Evolutionary conservation across 768 basidiomycete genomes (phyloP), one percentile per base, ranked within the genome.

Genomic region (Macrocybe gigantea): DNA sequence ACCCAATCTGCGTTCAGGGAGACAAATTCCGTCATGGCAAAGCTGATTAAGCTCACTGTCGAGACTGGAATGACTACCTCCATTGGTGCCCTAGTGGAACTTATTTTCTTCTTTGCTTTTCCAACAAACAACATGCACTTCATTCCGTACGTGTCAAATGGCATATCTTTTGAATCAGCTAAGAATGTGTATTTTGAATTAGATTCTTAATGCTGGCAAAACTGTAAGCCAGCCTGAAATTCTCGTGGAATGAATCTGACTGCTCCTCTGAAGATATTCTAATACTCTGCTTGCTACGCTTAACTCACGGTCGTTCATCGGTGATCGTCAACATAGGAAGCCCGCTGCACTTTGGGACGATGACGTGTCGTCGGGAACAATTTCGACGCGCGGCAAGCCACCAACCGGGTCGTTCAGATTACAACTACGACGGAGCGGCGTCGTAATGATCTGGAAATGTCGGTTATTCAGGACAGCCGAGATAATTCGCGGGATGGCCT

Each of bases 41-140:
- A 41, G 33, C 39, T 56, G 30, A 50, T 54, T 33, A 50, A 44
- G 13, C 40, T 58, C 32, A 54, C 53, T n/a, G 46, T 61, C 13
- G 58, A 61, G 38, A 61, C 54, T 38, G 58, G 58, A 8, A 49
- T 61, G 52, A 42, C 53, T 12, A 53, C 52, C 32, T 44, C 57
- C 5, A 45, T 58, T 11, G 57, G 53, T 34, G 51, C 59, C 5
- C 32, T 48, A 6, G 34, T 53, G 7, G 57, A 60, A 30, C 44
- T 60, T 30, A 46, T 58, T 2, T 51, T 60, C 38, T 58, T 56
- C 44, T 41, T 56, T n/a, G 45, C 49, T 8, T 54, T 51, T 38
- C 40, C 45, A 14, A 38, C 44, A 31, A 58, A 45, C 47, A 45
- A 59, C 32, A 22, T 60, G 41, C 55, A 58, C 44, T 56, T 56